Base-by-base conservation (phyloP, 129 eudicot genomes). In the Saposhnikovia divaricata region DNA sequence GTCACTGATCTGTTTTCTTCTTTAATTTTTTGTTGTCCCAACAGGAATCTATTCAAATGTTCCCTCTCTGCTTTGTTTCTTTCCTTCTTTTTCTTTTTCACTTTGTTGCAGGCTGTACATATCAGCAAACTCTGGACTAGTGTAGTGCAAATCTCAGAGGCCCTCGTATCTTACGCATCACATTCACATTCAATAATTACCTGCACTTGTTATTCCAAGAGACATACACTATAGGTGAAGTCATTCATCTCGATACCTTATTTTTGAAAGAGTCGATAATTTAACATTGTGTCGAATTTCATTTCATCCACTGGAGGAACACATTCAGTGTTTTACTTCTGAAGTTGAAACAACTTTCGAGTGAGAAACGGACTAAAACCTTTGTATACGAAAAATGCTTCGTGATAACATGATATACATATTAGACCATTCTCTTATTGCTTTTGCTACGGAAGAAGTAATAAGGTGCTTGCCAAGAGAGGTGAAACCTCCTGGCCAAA, bases 31-130 rank as follows among this genome's bases (percentile, higher is more conserved):
- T 13, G 42, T 13, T 27, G 72, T 63, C 73, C 40, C 10, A 31
- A 68, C 73, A 68, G 23, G 73, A 68, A 68, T 68, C 73, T 31
- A 68, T 68, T 68, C 73, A 68, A 68, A 68, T 68, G 73, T 68
- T 31, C 73, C 72, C 18, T 11, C 18, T 19, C 31, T 25, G 69
- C 69, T n/a, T 59, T 23, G 66, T 59, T 59, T 23, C 66, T 57
- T 57, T 57, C 15, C 19, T 27, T 65, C 39, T 66, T 68, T 68
- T 68, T 31, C 73, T 68, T 68, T 68, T 27, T 31, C 37, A 31
- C 73, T 68, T 68, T 68, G 23, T 68, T 68, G 73, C 73, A 68
- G 73, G 34, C 68, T 59, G 15, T 10, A 59, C 31, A 59, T 61
- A 2, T 61, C 1, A n/a, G 69, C 69, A 68, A 12, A 11, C 31